Percentiles rank a stretch among this genome's conserved stretches.
phyloP scores from a whole-genome alignment of 1,284 basidiomycete species.

The Phellinidium pouzarii region DNA sequence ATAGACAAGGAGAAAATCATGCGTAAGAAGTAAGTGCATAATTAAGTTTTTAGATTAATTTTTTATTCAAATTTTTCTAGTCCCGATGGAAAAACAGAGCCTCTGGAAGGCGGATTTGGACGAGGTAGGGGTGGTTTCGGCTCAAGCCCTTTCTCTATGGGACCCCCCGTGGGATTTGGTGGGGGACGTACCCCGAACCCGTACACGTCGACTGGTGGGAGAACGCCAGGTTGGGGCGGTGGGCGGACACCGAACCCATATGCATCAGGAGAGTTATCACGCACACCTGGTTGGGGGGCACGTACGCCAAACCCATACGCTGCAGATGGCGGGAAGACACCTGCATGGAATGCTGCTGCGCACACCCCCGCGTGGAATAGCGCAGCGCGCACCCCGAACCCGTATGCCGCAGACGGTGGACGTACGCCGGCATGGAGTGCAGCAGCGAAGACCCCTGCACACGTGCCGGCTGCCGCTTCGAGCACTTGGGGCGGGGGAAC shows the following conservation, averaged over 20 bases:
- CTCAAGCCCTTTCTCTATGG: constrained; percentile 24
- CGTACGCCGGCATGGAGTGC: constrained; percentile 55
- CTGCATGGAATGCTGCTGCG: constrained; percentile 26
- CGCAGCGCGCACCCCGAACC: constrained; percentile 63
- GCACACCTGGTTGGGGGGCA: constrained; percentile 36
- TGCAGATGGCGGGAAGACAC: constrained; percentile 31
- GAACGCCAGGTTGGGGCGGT: constrained; percentile 29
- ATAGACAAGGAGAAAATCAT: constrained; percentile 79
- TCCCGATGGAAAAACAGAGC: constrained; percentile 48
- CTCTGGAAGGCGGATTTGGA: constrained; percentile 30
- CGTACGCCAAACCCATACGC: constrained; percentile 58
- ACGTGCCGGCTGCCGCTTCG: constrained; percentile 35
- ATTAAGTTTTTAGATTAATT: neutral
- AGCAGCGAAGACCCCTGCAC: constrained; percentile 30
- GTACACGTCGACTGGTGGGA: constrained; percentile 26
- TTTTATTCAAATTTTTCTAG: constrained; percentile 28
- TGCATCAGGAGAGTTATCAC: constrained; percentile 14
- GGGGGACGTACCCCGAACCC: constrained; percentile 29
- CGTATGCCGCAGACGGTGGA: constrained; percentile 46
- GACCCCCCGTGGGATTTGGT: constrained; percentile 25
- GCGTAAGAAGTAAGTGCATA: constrained; percentile 62
- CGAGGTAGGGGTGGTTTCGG: neutral
- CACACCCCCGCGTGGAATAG: constrained; percentile 56
- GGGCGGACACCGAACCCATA: constrained; percentile 17
- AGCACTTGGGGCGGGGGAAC: constrained; percentile 38